A percentile compares a stretch with the other conserved stretches of the same genome.
Conservation (phyloP, 805 yeast species). For the Barnettozyma botsteinii region DNA sequence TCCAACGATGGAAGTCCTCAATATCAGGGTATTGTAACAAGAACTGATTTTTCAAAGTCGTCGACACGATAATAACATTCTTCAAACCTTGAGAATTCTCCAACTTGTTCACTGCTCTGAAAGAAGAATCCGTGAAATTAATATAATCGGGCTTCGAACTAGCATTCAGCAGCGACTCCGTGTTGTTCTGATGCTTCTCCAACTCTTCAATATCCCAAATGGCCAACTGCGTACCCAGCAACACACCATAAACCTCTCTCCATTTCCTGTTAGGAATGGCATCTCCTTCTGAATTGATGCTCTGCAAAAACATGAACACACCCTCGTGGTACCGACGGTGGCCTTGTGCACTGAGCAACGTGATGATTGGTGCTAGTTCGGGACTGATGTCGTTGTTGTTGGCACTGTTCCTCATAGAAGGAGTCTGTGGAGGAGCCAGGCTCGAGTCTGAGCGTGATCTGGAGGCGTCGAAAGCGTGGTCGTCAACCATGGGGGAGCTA, state of each 20-base stretch:
- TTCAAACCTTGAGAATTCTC: constrained; percentile 62
- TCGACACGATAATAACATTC: constrained; percentile 77
- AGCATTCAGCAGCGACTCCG: constrained; percentile 47
- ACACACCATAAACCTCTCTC: constrained; percentile 89
- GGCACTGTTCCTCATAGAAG: no score
- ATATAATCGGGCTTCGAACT: constrained; percentile 77
- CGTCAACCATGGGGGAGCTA: constrained; percentile 4
- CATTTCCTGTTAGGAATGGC: constrained; percentile 74
- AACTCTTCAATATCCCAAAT: constrained; percentile 80
- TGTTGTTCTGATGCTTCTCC: constrained; percentile 41
- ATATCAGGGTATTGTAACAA: constrained; percentile 69
- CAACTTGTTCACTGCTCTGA: constrained; percentile 62
- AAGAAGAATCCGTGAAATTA: constrained; percentile 85
- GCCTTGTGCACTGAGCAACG: constrained; percentile 65
- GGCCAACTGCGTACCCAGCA: constrained; percentile 87
- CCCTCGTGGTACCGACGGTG: constrained; percentile 76
- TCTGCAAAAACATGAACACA: constrained; percentile 65
- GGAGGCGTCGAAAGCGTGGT: constrained; percentile 1
- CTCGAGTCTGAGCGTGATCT: constrained; percentile 3
- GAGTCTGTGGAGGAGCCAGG: not conserved
- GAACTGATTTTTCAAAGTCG: constrained; percentile 86
- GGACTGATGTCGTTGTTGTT: constrained; percentile 25
- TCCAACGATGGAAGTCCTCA: constrained; percentile 69
- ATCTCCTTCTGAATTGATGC: constrained; percentile 76
- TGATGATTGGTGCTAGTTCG: constrained; percentile 59